A percentile compares a stretch with the other conserved stretches of the same genome.
phyloP scores from a whole-genome alignment of 2,329 filamentous ascomycete species.

The Calcarisporium arbuscula region DNA sequence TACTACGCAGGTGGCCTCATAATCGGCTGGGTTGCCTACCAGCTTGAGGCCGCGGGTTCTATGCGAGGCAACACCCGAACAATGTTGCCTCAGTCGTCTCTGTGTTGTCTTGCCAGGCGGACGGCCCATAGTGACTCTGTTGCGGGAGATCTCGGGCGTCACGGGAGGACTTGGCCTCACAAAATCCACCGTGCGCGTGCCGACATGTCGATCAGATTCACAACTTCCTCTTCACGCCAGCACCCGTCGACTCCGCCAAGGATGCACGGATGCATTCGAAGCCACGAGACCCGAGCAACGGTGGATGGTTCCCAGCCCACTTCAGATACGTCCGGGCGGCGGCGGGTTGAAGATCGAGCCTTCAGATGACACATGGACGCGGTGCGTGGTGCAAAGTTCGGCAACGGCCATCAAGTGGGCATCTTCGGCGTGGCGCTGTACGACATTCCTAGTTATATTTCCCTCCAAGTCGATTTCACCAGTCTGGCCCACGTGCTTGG shows the following conservation, averaged over 20 bases:
- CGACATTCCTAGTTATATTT: slow-evolving; percentile 19
- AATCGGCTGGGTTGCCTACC: slow-evolving; percentile 26
- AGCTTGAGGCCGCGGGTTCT: slow-evolving; percentile 34
- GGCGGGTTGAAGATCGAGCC: too few relatives aligned
- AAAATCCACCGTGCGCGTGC: slow-evolving; percentile 21
- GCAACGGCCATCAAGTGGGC: slow-evolving; percentile 20
- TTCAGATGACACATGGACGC: too few relatives aligned
- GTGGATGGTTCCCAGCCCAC: too few relatives aligned
- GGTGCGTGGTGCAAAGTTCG: too few relatives aligned
- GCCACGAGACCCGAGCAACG: too few relatives aligned
- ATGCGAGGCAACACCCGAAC: slow-evolving; percentile 16
- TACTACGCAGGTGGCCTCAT: slow-evolving; percentile 31
- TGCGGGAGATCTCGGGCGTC: slow-evolving; percentile 29
- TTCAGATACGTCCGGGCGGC: too few relatives aligned
- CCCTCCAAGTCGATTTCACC: too few relatives aligned
- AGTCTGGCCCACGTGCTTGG: slow-evolving; percentile 33
- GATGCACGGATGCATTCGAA: too few relatives aligned
- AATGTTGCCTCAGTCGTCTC: slow-evolving; percentile 22
- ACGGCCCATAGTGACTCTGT: slow-evolving; percentile 31
- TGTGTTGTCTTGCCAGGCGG: slow-evolving; percentile 28
- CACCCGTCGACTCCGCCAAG: too few relatives aligned
- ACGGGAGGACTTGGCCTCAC: slow-evolving; percentile 36
- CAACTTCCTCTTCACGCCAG: slow-evolving; percentile 16
- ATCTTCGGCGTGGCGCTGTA: slow-evolving; percentile 25
- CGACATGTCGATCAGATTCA: slow-evolving; percentile 15